Evolutionary conservation across 768 basidiomycete genomes (phyloP).

Genomic region (Coprinopsis strossmayeri): DNA sequence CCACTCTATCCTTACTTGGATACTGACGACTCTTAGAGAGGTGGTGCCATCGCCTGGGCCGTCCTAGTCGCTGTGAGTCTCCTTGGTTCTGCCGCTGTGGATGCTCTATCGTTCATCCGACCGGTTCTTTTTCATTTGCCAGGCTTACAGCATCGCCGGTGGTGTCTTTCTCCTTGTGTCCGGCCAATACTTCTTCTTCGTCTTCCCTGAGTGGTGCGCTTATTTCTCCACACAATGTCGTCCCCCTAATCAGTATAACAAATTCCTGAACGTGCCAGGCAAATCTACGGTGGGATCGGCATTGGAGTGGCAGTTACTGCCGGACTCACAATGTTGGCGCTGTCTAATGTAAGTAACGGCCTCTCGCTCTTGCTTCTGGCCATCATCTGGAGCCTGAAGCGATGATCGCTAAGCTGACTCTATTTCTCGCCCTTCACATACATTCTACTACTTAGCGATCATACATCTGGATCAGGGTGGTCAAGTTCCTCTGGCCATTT

Average conservation of each 20-base stretch:
- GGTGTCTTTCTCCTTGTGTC: conserved; percentile 54
- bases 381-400: conserved; percentile 7
- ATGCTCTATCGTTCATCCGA: conserved; percentile 9
- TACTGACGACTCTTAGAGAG: conserved; percentile 39
- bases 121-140: conserved; percentile 10
- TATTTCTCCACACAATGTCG: conserved; percentile 2
- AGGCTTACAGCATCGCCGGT: conserved; percentile 64
- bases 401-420: conserved; percentile 13
- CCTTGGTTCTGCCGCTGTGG: conserved; percentile 1
- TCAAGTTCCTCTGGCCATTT: conserved; percentile 67
- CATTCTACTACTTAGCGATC: too few species aligned
- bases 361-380: conserved; percentile 15
- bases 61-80: conserved; percentile 50
- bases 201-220: conserved; percentile 56
- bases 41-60: conserved; percentile 68
- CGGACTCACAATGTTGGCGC: conserved; percentile 48
- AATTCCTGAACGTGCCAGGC: conserved; percentile 29
- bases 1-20: conserved; percentile 19
- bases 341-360: conserved; percentile 50
- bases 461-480: conserved; percentile 59
- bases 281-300: conserved; percentile 65
- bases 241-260: neutral
- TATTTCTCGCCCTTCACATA: conserved; percentile 16
- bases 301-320: conserved; percentile 46
- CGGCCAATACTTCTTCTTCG: conserved; percentile 62